These are phyloP conservation scores for Arachnopeziza araneosa DNA, from an alignment of 2,329 filamentous ascomycete genomes.

Conservation along the genomic window DNA sequence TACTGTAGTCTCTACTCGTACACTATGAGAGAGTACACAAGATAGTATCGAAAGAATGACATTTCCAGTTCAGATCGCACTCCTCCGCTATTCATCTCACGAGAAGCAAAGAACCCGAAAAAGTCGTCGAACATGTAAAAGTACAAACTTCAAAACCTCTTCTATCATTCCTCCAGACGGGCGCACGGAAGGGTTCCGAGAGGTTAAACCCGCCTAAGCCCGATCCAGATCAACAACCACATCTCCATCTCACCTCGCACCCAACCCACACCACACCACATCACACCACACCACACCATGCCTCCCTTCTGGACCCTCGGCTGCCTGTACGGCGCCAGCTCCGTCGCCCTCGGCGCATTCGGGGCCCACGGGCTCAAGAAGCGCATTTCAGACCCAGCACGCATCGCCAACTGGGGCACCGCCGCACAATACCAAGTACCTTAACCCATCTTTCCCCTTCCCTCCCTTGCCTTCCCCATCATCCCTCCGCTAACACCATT, in stretches of 20 bases:
- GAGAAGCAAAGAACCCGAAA: too few relatives aligned
- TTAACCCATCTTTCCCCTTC: neutral
- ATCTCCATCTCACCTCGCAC: neutral
- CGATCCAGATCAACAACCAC: neutral
- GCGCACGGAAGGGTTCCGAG: too few relatives aligned
- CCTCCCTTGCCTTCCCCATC: neutral
- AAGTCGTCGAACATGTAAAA: too few relatives aligned
- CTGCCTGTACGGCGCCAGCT: conserved; percentile 55
- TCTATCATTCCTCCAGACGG: too few relatives aligned
- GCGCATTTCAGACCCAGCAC: conserved; percentile 51
- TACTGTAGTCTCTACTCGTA: too few relatives aligned
- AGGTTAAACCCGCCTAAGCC: neutral
- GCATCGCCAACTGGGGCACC: conserved; percentile 55
- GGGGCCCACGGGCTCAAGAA: conserved; percentile 63
- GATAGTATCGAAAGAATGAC: too few relatives aligned
- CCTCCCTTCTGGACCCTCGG: conserved; percentile 54
- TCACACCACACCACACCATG: conserved; percentile 4
- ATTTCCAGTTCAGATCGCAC: too few relatives aligned
- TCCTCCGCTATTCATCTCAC: too few relatives aligned
- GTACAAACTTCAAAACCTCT: too few relatives aligned
- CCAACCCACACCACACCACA: neutral
- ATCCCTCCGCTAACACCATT: neutral
- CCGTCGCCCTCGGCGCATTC: conserved; percentile 59
- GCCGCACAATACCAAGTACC: conserved; percentile 63
- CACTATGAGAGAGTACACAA: too few relatives aligned